Evolutionary conservation across 1,284 basidiomycete genomes (phyloP).

Genomic region (Microstroma glucosiphilum): DNA sequence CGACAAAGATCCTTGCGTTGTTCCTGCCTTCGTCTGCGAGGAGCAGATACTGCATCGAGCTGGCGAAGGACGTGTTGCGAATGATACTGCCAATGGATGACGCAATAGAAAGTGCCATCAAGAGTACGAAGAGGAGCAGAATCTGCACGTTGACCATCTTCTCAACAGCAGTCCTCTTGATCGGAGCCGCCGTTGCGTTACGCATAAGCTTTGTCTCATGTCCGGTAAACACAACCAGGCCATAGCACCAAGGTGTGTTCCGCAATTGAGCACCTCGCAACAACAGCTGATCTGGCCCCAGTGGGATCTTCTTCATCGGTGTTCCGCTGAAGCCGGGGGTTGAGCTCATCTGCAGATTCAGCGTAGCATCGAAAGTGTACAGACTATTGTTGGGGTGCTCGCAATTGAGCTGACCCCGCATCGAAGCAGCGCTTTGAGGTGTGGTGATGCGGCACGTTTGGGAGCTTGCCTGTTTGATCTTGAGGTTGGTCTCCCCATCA

Average conservation of each 20-base stretch:
- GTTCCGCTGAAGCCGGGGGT: slow-evolving; percentile 44
- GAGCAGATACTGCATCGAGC: slow-evolving; percentile 41
- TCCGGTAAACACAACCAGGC: slow-evolving; percentile 87
- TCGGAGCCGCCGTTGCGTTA: slow-evolving; percentile 79
- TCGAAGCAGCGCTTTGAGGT: slow-evolving; percentile 65
- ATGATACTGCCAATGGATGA: slow-evolving; percentile 89
- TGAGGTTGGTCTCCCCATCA: slow-evolving; percentile 96
- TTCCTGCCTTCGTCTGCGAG: slow-evolving; percentile 41
- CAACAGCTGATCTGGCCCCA: slow-evolving; percentile 90
- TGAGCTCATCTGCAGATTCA: slow-evolving; percentile 56
- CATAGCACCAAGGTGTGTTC: slow-evolving; percentile 95
- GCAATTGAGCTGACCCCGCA: slow-evolving; percentile 78
- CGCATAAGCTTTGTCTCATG: slow-evolving; percentile 98
- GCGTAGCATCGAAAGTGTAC: slow-evolving; percentile 81
- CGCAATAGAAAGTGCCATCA: slow-evolving; percentile 79
- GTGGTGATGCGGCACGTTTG: slow-evolving; percentile 72
- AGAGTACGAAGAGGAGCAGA: slow-evolving; percentile 83
- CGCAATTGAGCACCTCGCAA: slow-evolving; percentile 89
- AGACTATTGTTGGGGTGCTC: slow-evolving; percentile 97
- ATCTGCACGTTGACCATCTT: slow-evolving; percentile 94
- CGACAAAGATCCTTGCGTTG: slow-evolving; percentile 51
- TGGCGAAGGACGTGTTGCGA: slow-evolving; percentile 32
- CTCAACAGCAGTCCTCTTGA: slow-evolving; percentile 94
- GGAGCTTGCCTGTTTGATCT: slow-evolving; percentile 91
- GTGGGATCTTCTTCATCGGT: slow-evolving; percentile 58